Percentiles rank a stretch among this genome's conserved stretches.
Conservation (phyloP, 2,329 filamentous ascomycete genomes). For the Juglanconis juglandina region DNA sequence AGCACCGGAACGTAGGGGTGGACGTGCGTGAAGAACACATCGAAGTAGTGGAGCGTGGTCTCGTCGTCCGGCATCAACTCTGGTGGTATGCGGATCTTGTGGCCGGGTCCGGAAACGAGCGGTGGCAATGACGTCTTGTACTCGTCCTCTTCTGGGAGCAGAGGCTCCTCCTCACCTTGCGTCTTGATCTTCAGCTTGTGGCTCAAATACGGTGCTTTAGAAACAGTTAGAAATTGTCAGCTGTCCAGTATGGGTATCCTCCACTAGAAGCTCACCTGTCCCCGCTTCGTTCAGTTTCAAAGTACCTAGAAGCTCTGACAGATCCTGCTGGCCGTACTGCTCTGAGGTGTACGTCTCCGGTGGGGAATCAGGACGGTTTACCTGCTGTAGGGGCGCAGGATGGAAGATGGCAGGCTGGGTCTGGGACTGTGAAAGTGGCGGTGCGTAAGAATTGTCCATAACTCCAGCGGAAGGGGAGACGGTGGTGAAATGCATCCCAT, state of each 20-base stretch:
- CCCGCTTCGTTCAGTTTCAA: slow-evolving; percentile 84
- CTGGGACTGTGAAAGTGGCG: slow-evolving; percentile 19
- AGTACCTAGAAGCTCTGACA: slow-evolving; percentile 78
- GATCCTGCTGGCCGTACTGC: slow-evolving; percentile 65
- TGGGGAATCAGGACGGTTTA: slow-evolving; percentile 37
- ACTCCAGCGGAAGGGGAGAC: slow-evolving; percentile 47
- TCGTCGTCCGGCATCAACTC: slow-evolving; percentile 90
- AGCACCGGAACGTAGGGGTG: slow-evolving; percentile 92
- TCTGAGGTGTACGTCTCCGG: slow-evolving; percentile 57
- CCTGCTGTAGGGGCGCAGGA: slow-evolving; percentile 48
- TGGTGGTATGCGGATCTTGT: slow-evolving; percentile 81
- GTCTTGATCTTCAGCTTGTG: slow-evolving; percentile 46
- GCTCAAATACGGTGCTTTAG: slow-evolving; percentile 76
- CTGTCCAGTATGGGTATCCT: background rate
- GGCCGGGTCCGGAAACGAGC: slow-evolving; percentile 64
- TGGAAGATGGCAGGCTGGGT: slow-evolving; percentile 47
- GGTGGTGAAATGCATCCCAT: slow-evolving; percentile 52
- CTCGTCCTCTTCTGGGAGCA: slow-evolving; percentile 69
- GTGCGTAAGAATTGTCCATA: slow-evolving; percentile 49
- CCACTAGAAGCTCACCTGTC: slow-evolving; percentile 58
- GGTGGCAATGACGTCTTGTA: slow-evolving; percentile 68
- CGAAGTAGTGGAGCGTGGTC: slow-evolving; percentile 77
- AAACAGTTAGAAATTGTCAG: slow-evolving; percentile 6
- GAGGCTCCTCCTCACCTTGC: slow-evolving; percentile 56
- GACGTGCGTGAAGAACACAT: slow-evolving; percentile 84